A percentile compares a stretch with the other conserved stretches of the same genome.
Conservation (phyloP, 1,284 basidiomycete species). For the Waitea zeae region DNA sequence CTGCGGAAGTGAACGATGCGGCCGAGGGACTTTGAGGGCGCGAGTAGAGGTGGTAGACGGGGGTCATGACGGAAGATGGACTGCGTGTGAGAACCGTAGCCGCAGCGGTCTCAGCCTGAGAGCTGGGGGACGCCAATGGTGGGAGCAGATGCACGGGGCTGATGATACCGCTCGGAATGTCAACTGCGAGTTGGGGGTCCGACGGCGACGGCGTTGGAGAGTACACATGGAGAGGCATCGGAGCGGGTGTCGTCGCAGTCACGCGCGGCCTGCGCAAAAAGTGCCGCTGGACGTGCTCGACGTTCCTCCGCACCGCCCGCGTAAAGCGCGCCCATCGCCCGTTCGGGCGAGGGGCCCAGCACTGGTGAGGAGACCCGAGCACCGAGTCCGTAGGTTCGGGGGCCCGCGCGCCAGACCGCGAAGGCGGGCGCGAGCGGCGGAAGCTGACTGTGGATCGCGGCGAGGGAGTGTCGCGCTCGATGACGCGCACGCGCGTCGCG, state of each 20-base stretch:
- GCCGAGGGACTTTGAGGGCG: not conserved
- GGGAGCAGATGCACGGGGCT: not conserved
- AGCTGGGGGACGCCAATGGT: not conserved
- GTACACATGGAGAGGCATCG: not conserved
- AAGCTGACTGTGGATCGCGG: not conserved
- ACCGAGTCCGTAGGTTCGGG: constrained; percentile 19
- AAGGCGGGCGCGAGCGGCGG: constrained; percentile 13
- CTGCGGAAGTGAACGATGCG: not conserved
- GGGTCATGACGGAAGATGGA: not conserved
- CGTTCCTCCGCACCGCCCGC: not conserved
- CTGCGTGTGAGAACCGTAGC: not conserved
- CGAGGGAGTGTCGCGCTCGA: not conserved
- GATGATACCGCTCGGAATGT: not conserved
- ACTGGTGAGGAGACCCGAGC: too few relatives aligned
- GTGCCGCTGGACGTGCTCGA: not conserved
- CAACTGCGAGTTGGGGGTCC: not conserved
- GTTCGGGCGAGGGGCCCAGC: too few relatives aligned
- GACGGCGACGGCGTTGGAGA: not conserved
- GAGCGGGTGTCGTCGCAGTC: not conserved
- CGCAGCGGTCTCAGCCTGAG: not conserved
- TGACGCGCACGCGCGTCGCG: not conserved
- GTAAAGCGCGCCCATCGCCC: too few relatives aligned
- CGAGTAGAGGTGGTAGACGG: not conserved
- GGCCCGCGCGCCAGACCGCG: constrained; percentile 19
- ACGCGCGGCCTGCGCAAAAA: not conserved